Conservation (phyloP, 2,329 filamentous ascomycete species). For the Parafenestella ontariensis region DNA sequence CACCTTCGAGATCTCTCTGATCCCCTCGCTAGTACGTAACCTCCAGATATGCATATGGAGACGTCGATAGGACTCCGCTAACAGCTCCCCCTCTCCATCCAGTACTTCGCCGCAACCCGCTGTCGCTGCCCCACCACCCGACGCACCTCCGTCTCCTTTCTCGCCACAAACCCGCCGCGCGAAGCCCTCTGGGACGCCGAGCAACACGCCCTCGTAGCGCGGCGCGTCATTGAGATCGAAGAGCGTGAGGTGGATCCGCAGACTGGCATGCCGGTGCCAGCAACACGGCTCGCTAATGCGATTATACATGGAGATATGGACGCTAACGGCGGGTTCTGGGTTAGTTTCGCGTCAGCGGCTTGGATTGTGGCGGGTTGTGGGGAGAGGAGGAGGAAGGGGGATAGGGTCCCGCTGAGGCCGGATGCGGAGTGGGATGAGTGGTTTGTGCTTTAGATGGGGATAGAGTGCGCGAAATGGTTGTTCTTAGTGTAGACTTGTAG, state of each 20-base stretch:
- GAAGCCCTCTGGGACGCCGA: constrained; percentile 31
- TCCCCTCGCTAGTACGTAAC: constrained; percentile 7
- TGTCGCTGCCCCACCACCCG: constrained; percentile 28
- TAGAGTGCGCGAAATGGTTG: too few relatives aligned
- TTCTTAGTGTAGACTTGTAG: too few relatives aligned
- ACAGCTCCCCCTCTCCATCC: constrained; percentile 3
- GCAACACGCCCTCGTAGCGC: constrained; percentile 18
- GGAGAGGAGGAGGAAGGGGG: constrained; percentile 9
- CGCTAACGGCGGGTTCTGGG: constrained; percentile 19
- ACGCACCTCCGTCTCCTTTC: constrained; percentile 22
- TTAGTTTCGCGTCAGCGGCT: background rate
- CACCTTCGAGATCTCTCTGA: constrained; percentile 25
- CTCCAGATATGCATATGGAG: too few relatives aligned
- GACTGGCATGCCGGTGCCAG: constrained; percentile 24
- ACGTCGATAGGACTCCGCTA: constrained; percentile 3
- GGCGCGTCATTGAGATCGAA: constrained; percentile 30
- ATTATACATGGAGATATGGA: constrained; percentile 24
- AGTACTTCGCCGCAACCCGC: constrained; percentile 10
- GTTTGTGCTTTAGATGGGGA: too few relatives aligned
- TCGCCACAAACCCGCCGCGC: constrained; percentile 18
- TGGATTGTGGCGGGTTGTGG: background rate
- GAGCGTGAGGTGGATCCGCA: constrained; percentile 21
- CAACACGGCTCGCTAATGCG: constrained; percentile 18
- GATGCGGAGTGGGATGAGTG: background rate
- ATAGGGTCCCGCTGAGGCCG: constrained; percentile 8